Evolutionary conservation across 139 green algal genomes (phyloP), one percentile per base, ranked within the genome.

Genomic region (Closterium sp.): DNA sequence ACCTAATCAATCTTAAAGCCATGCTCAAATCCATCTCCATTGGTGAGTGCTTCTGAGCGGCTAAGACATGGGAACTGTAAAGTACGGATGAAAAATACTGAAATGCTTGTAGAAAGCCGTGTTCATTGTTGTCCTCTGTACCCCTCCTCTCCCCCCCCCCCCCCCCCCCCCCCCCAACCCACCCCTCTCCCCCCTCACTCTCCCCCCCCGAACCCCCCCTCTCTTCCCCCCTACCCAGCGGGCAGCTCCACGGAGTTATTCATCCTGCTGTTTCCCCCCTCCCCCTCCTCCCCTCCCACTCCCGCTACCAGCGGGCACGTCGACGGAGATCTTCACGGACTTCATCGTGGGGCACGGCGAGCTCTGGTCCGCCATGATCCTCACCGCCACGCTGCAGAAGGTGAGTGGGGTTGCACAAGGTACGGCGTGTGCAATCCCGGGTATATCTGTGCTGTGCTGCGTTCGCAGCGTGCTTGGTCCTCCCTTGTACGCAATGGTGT

Each of bases 271-370:
- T 27, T 79, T 79, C 10, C 62, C 62, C 62, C 62, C 19, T 5
- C 7, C 1, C 11, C 13, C 19, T 13, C 62, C 62, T 24, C 17
- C 62, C 62, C 62, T 79, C 62, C 45, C 45, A 70, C 5, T 70
- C 45, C 45, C 11, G 1, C 45, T 19, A 1, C 3, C 84, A 90
- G 97, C 97, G 28, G 98, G 97, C 28, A 97, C 97, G 90, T 95
- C 96, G 45, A 98, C 97, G 3, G 97, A 99, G 2, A 95, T 97
- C 0, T 99, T 99, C 95, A 96, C 96, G 3, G 98, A 99, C 94
- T 99, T 97, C 94, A 97, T 99, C 38, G 97, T 99, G 28, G 98
- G 98, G 22, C 98, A 99, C 90, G 98, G 98, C 34, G 98, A 99
- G 95, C 96, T 99, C 21, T 99, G 98, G 98, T 97, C 95, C 70